These are phyloP conservation scores for Dactylellina drechsleri DNA, from an alignment of 2,329 filamentous ascomycete genomes.

Conservation along the genomic window DNA sequence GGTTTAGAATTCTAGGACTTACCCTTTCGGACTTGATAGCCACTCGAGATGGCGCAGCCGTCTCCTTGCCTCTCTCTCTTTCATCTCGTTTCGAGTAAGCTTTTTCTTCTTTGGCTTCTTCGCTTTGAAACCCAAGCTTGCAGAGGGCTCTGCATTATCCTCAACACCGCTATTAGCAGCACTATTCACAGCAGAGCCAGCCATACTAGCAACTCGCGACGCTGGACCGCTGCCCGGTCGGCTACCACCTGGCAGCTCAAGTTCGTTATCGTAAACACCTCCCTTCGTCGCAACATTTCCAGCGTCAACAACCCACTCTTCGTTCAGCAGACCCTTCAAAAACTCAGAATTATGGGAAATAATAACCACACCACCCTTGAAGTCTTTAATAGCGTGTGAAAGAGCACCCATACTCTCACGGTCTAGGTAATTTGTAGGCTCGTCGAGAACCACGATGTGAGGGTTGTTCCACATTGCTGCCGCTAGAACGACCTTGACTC, in stretches of 20 bases:
- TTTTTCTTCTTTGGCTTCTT: slow-evolving; percentile 93
- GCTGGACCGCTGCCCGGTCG: slow-evolving; percentile 70
- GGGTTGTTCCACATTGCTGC: slow-evolving; percentile 99
- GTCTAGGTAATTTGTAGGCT: slow-evolving; percentile 99
- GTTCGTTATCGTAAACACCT: slow-evolving; percentile 34
- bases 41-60: slow-evolving; percentile 85
- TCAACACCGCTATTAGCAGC: slow-evolving; percentile 82
- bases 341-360: slow-evolving; percentile 99
- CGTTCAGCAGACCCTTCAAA: slow-evolving; percentile 90
- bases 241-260: slow-evolving; percentile 36
- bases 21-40: slow-evolving; percentile 84
- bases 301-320: slow-evolving; percentile 94
- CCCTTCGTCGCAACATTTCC: slow-evolving; percentile 75
- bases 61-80: slow-evolving; percentile 88
- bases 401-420: slow-evolving; percentile 96
- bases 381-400: slow-evolving; percentile 96
- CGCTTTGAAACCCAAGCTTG: slow-evolving; percentile 81
- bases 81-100: slow-evolving; percentile 94
- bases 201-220: slow-evolving; percentile 68
- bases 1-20: slow-evolving; percentile 3
- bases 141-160: slow-evolving; percentile 60
- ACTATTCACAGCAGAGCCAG: slow-evolving; percentile 74
- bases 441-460: slow-evolving; percentile 94
- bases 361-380: slow-evolving; percentile 98
- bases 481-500: slow-evolving; percentile 98